Percentiles rank a stretch among this genome's conserved stretches.
Evolutionary conservation across 164 flowering plant genomes (phyloP).

Genomic region (grape (Vitis vinifera)): DNA sequence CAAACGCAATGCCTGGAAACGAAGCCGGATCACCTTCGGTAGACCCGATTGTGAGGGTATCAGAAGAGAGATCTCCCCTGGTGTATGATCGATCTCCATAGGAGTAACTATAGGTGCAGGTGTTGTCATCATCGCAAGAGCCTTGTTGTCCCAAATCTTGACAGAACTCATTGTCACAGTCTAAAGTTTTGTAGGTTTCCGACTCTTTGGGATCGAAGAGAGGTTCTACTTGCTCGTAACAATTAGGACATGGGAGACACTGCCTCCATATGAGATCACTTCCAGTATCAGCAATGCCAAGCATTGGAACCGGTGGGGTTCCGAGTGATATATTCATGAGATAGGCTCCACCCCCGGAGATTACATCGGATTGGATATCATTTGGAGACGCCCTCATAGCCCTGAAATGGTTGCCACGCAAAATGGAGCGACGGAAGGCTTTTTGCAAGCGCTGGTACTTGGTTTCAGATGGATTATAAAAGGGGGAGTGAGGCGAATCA

Average conservation of each 20-base stretch:
- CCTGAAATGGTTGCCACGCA: slow-evolving; percentile 11
- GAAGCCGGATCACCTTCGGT: slow-evolving; percentile 10
- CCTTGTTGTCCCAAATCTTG: too few relatives aligned
- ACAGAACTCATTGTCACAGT: too few relatives aligned
- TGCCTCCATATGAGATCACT: slow-evolving; percentile 46
- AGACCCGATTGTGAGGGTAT: slow-evolving; percentile 27
- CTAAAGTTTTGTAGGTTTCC: slow-evolving; percentile 8
- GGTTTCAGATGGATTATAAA: slow-evolving; percentile 23
- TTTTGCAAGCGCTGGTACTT: neutral
- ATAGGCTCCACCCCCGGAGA: slow-evolving; percentile 3
- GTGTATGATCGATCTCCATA: slow-evolving; percentile 36
- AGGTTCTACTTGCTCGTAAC: slow-evolving; percentile 32
- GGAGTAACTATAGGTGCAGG: slow-evolving; percentile 6
- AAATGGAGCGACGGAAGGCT: slow-evolving; percentile 22
- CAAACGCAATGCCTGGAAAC: slow-evolving; percentile 9
- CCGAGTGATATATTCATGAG: slow-evolving; percentile 20
- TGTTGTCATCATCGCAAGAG: neutral
- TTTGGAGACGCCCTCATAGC: neutral
- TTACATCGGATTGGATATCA: neutral
- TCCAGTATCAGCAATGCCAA: slow-evolving; percentile 43
- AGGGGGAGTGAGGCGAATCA: slow-evolving; percentile 39
- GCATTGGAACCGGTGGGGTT: slow-evolving; percentile 19
- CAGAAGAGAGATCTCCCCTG: slow-evolving; percentile 20
- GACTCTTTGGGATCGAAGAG: slow-evolving; percentile 26
- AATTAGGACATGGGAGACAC: slow-evolving; percentile 33